These are phyloP conservation scores for Melampsora larici-populina DNA, from an alignment of 1,284 basidiomycete species.

Conservation along the genomic window DNA sequence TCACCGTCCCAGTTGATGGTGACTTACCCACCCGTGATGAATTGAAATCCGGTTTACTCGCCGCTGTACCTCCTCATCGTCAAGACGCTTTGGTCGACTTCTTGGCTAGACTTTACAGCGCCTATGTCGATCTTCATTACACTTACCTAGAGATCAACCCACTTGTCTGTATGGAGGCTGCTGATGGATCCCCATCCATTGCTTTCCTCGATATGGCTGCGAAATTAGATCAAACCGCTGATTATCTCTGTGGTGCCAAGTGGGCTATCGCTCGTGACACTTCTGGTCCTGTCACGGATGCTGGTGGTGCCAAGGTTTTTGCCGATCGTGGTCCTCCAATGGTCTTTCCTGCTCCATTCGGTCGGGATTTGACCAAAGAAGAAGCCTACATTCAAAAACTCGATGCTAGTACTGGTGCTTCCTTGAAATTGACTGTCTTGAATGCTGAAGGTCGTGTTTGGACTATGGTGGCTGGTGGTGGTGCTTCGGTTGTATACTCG, in stretches of 20 bases:
- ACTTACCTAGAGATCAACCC: constrained; percentile 99
- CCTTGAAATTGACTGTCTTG: constrained; percentile 94
- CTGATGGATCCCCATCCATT: constrained; percentile 71
- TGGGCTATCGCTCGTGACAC: constrained; percentile 96
- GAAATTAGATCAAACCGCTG: constrained; percentile 97
- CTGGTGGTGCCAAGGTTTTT: constrained; percentile 61
- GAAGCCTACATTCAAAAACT: constrained; percentile 99
- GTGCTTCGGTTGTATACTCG: constrained; percentile 72
- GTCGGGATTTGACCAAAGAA: constrained; percentile 95
- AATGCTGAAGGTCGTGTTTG: constrained; percentile 92
- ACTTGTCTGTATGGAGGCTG: constrained; percentile 85
- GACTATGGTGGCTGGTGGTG: constrained; percentile 97
- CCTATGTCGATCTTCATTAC: constrained; percentile 96
- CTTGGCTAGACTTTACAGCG: constrained; percentile 87
- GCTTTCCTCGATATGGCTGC: constrained; percentile 99
- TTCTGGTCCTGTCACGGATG: constrained; percentile 64
- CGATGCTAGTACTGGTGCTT: constrained; percentile 93
- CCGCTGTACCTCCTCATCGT: constrained; percentile 66
- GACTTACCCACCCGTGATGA: constrained; percentile 73
- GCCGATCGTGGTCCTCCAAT: constrained; percentile 95
- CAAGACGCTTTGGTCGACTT: constrained; percentile 88
- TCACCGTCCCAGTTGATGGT: constrained; percentile 59
- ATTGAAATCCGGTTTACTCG: constrained; percentile 72
- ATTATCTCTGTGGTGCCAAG: constrained; percentile 96
- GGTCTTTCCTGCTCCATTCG: constrained; percentile 85